Evolutionary conservation across 768 basidiomycete genomes (phyloP).

Genomic region (Vishniacozyma victoriae): DNA sequence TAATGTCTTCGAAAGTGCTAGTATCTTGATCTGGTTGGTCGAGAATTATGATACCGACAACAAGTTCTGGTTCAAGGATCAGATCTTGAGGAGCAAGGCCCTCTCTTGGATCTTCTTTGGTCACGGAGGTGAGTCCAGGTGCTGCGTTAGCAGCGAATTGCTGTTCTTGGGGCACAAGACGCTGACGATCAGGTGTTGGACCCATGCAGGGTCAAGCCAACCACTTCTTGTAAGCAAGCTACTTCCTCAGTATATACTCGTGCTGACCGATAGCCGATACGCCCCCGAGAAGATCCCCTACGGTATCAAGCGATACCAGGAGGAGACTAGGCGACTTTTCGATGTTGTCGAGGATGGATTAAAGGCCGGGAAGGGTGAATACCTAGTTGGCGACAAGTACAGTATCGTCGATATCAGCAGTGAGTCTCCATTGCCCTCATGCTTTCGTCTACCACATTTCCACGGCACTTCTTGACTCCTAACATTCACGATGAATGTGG

Average conservation of each 20-base stretch:
- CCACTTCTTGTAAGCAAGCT: constrained; percentile 62
- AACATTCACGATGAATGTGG: neutral
- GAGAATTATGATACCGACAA: constrained; percentile 70
- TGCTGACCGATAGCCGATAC: constrained; percentile 26
- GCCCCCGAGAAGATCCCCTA: constrained; percentile 46
- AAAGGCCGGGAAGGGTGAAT: constrained; percentile 55
- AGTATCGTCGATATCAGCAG: constrained; percentile 55
- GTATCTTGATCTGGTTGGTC: constrained; percentile 72
- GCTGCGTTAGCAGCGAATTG: neutral
- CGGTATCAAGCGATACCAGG: constrained; percentile 58
- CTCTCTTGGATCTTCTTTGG: constrained; percentile 85
- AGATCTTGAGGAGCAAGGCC: constrained; percentile 58
- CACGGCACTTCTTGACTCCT: neutral
- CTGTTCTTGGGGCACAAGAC: neutral
- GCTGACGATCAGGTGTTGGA: constrained; percentile 48
- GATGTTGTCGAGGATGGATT: constrained; percentile 75
- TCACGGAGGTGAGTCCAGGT: constrained; percentile 33
- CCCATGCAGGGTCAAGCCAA: constrained; percentile 80
- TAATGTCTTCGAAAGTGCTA: constrained; percentile 53
- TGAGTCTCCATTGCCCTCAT: constrained; percentile 14
- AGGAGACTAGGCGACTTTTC: constrained; percentile 78
- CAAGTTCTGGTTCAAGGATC: constrained; percentile 62
- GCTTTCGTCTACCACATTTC: neutral
- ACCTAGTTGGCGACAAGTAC: constrained; percentile 67
- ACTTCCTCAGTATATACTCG: neutral